Conservation (phyloP, 1,284 basidiomycete species). For the Tremellales sp. region DNA sequence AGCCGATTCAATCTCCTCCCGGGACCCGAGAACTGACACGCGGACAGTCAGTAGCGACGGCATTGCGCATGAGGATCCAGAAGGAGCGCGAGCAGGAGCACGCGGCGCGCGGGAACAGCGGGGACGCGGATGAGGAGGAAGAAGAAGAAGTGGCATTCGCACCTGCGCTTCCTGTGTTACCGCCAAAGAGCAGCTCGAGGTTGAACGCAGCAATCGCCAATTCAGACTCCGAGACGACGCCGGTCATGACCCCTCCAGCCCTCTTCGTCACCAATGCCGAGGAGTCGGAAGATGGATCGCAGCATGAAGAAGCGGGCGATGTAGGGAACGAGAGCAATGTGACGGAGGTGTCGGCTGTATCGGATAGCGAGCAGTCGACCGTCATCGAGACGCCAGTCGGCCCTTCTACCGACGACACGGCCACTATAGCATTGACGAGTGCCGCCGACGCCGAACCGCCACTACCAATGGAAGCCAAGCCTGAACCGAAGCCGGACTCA, state of each 20-base stretch:
- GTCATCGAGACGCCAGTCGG: constrained; percentile 4
- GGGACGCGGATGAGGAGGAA: constrained; percentile 14
- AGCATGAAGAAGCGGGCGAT: neutral
- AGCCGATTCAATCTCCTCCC: too few relatives aligned
- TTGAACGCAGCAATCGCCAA: neutral
- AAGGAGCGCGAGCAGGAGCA: constrained; percentile 18
- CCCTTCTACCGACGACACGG: neutral
- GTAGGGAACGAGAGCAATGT: neutral
- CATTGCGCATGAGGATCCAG: constrained; percentile 20
- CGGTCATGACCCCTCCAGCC: neutral
- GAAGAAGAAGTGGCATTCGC: neutral
- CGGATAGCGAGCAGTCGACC: constrained; percentile 1
- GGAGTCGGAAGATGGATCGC: neutral
- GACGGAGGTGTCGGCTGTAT: neutral
- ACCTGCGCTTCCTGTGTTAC: neutral
- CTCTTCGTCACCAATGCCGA: neutral
- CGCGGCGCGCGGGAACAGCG: constrained; percentile 18
- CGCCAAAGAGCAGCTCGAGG: neutral
- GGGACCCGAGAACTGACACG: too few relatives aligned
- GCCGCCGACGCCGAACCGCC: too few relatives aligned
- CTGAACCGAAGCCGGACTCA: neutral
- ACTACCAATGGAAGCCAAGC: neutral
- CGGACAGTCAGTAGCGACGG: constrained; percentile 19
- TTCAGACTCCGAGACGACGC: neutral
- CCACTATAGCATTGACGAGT: too few relatives aligned